Evolutionary conservation across 257 asterid genomes (phyloP).

Genomic region (Penstemon eatonii): DNA sequence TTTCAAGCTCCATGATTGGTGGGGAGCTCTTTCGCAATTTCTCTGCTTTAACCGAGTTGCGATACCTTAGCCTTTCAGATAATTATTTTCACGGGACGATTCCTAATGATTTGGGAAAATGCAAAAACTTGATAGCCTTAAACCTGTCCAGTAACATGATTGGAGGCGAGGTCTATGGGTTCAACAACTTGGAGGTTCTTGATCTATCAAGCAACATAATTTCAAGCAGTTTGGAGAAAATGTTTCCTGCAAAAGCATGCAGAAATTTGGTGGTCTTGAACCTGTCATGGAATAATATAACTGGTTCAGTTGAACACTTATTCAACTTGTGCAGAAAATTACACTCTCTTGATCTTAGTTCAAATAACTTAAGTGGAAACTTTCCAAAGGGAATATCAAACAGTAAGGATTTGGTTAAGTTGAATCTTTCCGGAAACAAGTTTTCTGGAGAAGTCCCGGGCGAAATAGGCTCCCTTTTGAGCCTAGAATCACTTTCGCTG

Average conservation of each 20-base stretch:
- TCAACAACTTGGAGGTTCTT: conserved; percentile 43
- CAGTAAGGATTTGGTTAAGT: conserved; percentile 33
- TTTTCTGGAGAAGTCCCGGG: conserved; percentile 43
- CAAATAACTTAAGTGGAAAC: conserved; percentile 40
- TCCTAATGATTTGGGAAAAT: conserved; percentile 42
- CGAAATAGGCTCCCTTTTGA: conserved; percentile 40
- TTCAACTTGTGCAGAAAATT: conserved; percentile 36
- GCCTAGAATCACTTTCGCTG: conserved; percentile 40
- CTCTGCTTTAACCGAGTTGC: conserved; percentile 43
- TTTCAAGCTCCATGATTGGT: conserved; percentile 30
- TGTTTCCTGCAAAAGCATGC: conserved; percentile 34
- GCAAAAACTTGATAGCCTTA: conserved; percentile 39
- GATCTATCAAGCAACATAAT: conserved; percentile 46
- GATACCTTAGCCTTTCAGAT: conserved; percentile 40
- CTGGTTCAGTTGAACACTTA: conserved; percentile 34
- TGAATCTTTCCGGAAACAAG: conserved; percentile 38
- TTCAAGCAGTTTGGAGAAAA: conserved; percentile 27
- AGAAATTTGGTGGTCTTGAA: conserved; percentile 39
- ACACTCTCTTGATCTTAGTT: conserved; percentile 42
- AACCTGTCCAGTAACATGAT: conserved; percentile 48
- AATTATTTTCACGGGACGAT: conserved; percentile 37
- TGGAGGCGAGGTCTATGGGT: conserved; percentile 37
- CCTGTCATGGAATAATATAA: conserved; percentile 35
- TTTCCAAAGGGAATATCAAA: conserved; percentile 39
- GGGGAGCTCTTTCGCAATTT: conserved; percentile 38